Evolutionary conservation across 345 rosid species (phyloP).

Genomic region (Adansonia digitata): DNA sequence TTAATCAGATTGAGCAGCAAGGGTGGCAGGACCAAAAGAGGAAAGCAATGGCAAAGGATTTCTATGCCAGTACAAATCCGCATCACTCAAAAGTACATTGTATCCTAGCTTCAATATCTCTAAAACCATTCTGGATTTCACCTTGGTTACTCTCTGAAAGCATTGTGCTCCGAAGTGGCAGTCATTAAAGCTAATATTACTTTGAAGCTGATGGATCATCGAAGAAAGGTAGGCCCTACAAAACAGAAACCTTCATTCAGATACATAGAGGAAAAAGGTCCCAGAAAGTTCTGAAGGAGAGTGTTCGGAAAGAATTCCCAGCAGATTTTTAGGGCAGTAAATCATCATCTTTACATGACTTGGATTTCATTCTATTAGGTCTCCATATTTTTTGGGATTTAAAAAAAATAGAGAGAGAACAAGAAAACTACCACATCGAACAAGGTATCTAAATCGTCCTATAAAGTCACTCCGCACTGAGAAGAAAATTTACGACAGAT

Average conservation of each 20-base stretch:
- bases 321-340: conserved; percentile 1
- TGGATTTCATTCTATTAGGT: neutral
- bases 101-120: conserved; percentile 80
- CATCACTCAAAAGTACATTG: conserved; percentile 84
- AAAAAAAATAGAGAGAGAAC: neutral
- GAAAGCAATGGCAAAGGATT: conserved; percentile 66
- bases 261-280: neutral
- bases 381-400: neutral
- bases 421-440: conserved; percentile 5
- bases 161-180: conserved; percentile 93
- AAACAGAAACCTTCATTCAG: conserved; percentile 10
- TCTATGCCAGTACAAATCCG: conserved; percentile 83
- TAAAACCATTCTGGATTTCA: conserved; percentile 79
- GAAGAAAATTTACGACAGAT: neutral
- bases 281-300: neutral
- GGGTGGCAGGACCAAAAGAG: conserved; percentile 69
- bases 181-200: conserved; percentile 75
- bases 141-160: conserved; percentile 89
- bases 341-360: neutral
- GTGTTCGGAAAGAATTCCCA: conserved; percentile 2
- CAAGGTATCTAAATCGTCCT: neutral
- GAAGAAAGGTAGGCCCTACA: conserved; percentile 85
- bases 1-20: conserved; percentile 80
- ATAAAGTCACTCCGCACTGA: neutral
- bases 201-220: conserved; percentile 62